A percentile compares a stretch with the other conserved stretches of the same genome.
These are phyloP conservation scores for Akanthomyces muscarius DNA, from an alignment of 2,329 filamentous ascomycete species.

Conservation along the genomic window DNA sequence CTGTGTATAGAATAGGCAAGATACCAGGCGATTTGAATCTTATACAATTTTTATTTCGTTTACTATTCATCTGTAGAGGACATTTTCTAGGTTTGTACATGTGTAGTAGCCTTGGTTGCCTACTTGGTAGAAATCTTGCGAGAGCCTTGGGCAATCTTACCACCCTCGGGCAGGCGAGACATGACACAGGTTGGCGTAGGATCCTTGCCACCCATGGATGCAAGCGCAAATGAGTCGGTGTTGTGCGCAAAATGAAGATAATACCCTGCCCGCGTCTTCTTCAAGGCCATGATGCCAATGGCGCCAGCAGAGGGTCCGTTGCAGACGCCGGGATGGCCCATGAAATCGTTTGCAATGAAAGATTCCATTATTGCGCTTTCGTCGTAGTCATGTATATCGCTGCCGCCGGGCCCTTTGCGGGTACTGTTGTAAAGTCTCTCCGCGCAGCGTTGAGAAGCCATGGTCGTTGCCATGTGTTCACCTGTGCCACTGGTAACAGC, in stretches of 20 bases:
- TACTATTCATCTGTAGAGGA: background rate
- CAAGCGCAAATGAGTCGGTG: slow-evolving; percentile 81
- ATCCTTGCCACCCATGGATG: slow-evolving; percentile 82
- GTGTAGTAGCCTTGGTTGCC: slow-evolving; percentile 4
- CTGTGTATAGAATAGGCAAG: slow-evolving; percentile 11
- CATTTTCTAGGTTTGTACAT: background rate
- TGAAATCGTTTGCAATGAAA: slow-evolving; percentile 87
- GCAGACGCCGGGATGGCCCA: slow-evolving; percentile 81
- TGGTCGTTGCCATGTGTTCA: slow-evolving; percentile 95
- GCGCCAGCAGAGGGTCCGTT: slow-evolving; percentile 78
- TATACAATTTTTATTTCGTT: slow-evolving; percentile 13
- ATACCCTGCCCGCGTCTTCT: slow-evolving; percentile 71
- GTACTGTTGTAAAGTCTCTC: slow-evolving; percentile 75
- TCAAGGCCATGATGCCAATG: slow-evolving; percentile 86
- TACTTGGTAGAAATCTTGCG: slow-evolving; percentile 42
- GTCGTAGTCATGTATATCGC: slow-evolving; percentile 63
- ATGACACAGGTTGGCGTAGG: slow-evolving; percentile 75
- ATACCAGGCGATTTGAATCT: slow-evolving; percentile 16
- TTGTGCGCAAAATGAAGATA: slow-evolving; percentile 95
- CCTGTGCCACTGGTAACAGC: slow-evolving; percentile 91
- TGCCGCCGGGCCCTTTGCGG: slow-evolving; percentile 56
- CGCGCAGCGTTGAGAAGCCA: slow-evolving; percentile 83
- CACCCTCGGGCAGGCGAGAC: slow-evolving; percentile 63
- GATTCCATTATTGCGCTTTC: slow-evolving; percentile 70
- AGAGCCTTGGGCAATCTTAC: slow-evolving; percentile 52